Evolutionary conservation across 345 rosid species (phyloP), one percentile per base, ranked within the genome.

Genomic region (Acer yangbiense): DNA sequence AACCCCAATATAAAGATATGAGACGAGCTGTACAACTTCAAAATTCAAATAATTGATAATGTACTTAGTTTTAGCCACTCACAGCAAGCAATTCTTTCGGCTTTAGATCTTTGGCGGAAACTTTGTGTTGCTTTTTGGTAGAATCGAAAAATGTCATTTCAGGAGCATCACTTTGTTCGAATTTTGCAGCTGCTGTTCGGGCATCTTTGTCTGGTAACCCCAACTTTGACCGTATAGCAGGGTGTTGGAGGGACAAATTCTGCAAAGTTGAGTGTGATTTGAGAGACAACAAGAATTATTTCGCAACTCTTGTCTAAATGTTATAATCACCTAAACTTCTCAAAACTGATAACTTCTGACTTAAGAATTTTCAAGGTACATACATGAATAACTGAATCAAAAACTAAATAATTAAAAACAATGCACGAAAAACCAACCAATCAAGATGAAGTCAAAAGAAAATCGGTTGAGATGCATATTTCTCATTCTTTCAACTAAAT

Each of bases 241-340:
- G 93, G 85, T 88, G 83, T 61, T 83, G 87, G 85, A 95, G 83
- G 78, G 83, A 74, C 74, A 87, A 68, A 82, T 92, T 94, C 99
- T 95, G 90, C 90, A 88, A 65, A 75, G 61, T 81, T 68, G 64
- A 73, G 78, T 61, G 66, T 69, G n/a, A n/a, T 23, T 67, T 54
- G 64, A 29, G 16, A 60, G 35, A 60, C 57, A 21, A 62, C 9
- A 21, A 10, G 44, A 50, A 68, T 20, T 69, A 54, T 9, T 41
- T 48, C 29, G 25, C 32, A 43, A 57, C 41, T 65, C 52, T 27
- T 46, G 62, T 57, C 57, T 58, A 68, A 16, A 43, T 39, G 46
- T 13, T 48, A 50, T 48, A 50, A 68, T 4, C 65, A 25, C 14
- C 71, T n/a, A 41, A 55, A 69, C 14, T 74, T 68, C 35, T 54